Conservation (phyloP, 140 eudicot species). For the Senecio squalidus region DNA sequence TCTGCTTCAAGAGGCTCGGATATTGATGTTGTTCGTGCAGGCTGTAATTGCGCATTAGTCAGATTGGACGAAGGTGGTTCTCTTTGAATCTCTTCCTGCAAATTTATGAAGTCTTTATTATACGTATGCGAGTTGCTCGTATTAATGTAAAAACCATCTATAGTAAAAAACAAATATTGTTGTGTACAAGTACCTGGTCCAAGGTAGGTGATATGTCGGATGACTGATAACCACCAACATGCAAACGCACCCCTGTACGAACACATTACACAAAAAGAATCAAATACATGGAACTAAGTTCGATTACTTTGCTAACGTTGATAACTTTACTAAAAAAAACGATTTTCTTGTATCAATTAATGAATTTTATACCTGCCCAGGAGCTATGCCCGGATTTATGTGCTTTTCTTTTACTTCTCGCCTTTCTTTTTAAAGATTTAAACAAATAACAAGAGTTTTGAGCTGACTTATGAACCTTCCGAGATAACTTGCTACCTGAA, state of each 20-base stretch:
- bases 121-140: not conserved
- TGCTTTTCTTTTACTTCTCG: conserved; percentile 16
- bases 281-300: conserved; percentile 1
- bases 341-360: not conserved
- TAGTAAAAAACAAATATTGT: not conserved
- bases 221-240: conserved; percentile 3
- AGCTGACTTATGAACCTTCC: conserved; percentile 28
- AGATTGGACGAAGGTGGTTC: not conserved
- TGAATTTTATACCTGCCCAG: conserved; percentile 11
- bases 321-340: not conserved
- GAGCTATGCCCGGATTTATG: conserved; percentile 5
- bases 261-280: not conserved
- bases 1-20: conserved; percentile 40
- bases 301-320: not conserved
- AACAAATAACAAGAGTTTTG: not conserved
- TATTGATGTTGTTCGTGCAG: not conserved
- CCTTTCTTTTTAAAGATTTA: conserved; percentile 14
- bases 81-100: not conserved
- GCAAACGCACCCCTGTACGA: conserved; percentile 13
- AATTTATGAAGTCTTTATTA: not conserved
- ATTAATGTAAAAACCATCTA: not conserved
- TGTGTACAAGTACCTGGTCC: conserved; percentile 6
- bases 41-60: not conserved
- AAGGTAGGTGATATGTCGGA: conserved; percentile 7
- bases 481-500: conserved; percentile 23